Evolutionary conservation across 2,329 filamentous ascomycete genomes (phyloP), one percentile per base, ranked within the genome.

Genomic region (Botrytis aclada): DNA sequence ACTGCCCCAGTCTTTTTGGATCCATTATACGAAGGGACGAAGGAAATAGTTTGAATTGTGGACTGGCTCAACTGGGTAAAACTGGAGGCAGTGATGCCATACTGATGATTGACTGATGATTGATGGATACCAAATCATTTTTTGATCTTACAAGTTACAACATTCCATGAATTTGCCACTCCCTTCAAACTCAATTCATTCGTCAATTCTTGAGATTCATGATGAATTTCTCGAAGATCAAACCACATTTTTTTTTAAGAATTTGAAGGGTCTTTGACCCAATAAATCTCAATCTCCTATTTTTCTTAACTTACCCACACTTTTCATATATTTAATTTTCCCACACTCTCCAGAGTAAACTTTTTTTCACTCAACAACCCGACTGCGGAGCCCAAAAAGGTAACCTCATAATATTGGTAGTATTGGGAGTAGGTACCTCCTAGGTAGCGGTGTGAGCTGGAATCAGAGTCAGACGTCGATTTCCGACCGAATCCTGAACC

Each of bases 381-480:
- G 58, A 8, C n/a, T 61, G 34, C 34, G 58, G 58, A n/a, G 56
- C 51, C 43, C 43, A 29, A 56, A 29, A 29, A 14, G 12, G 25
- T 16, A 56, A 34, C 6, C 29, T 60, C 20, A 18, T 34, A 58
- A 6, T 32, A 34, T 34, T 22, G 56, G 58, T 61, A 62, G 20
- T 51, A n/a, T 61, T 37, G 20, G 58, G 58, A 25, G 20, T n/a
- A 25, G 32, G 32, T n/a, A 51, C 47, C 47, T 51, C 51, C 51
- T 39, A 62, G 60, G 60, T 39, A n/a, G 60, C 60, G 60, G 60
- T 62, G 60, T 62, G 60, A 62, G 60, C 25, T 61, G 58, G 60
- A 62, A 39, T 39, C 34, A 37, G 47, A 51, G 47, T 51, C 47
- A 51, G 14, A 61, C 12, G 3, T 61, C 60, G 22, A 39, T n/a